Evolutionary conservation across 371 early-diverging fungal genomes (phyloP), one percentile per base, ranked within the genome.

Genomic region (Mucor circinelloides): DNA sequence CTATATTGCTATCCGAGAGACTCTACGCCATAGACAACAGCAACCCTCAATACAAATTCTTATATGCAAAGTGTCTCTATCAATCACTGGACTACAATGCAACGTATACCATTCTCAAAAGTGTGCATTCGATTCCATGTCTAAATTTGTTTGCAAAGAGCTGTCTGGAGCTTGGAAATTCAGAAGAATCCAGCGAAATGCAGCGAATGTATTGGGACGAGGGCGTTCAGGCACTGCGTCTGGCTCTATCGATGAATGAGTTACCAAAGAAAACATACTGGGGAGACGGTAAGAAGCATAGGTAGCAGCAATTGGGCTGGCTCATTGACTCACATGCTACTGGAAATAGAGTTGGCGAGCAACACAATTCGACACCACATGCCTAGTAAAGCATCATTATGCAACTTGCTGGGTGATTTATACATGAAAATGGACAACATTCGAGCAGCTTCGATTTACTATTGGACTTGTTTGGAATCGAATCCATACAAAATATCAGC

Each of bases 1-100:
- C 83, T 4, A 64, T 80, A 6, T 54, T 80, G 27, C 63, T 86
- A 19, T 72, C 84, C 12, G 86, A 86, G 60, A 74, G 86, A 42
- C 67, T 86, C 1, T 77, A 74, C 40, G 82, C 83, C 13, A 70
- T 80, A n/a, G 80, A 86, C 52, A 70, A 68, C 10, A 55, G 42
- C 2, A 75, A 80, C 52, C 64, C 76, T 13, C 74, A 78, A n/a
- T 79, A 80, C 59, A 52, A 60, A 17, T 80, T 74, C 34, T 32
- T 84, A 17, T 76, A 84, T 63, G 86, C 81, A 17, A 74, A 73
- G 38, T 80, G 78, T 57, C 66, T 80, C 5, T 80, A 69, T 56
- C 64, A 67, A 23, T 60, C 58, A 23, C 69, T 67, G n/a, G 80
- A 85, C 63, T 75, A 69, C 61, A 74, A 72, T 57, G 82, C 71